Evolutionary conservation across 1,284 basidiomycete species (phyloP).

Genomic region (Ustilago tritici): DNA sequence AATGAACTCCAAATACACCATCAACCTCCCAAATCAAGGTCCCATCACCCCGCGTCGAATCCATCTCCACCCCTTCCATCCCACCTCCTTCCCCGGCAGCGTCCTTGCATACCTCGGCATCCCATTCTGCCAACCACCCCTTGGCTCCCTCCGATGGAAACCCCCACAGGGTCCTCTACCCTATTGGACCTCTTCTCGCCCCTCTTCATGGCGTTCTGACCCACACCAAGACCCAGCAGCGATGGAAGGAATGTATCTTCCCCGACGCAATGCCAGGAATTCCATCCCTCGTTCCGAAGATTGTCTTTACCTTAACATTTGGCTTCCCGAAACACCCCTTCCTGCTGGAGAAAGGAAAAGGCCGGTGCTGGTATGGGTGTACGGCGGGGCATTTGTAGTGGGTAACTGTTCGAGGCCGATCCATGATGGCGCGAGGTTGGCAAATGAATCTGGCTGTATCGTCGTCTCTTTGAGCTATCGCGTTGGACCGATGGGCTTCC

Average conservation of each 20-base stretch:
- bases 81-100: slow-evolving; percentile 12
- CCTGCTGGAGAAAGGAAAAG: slow-evolving; percentile 46
- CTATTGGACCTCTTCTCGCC: slow-evolving; percentile 17
- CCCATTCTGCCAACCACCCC: slow-evolving; percentile 77
- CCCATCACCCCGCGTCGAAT: slow-evolving; percentile 43
- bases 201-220: slow-evolving; percentile 38
- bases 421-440: slow-evolving; percentile 35
- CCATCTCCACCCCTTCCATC: slow-evolving; percentile 29
- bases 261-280: slow-evolving; percentile 27
- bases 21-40: slow-evolving; percentile 44
- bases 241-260: slow-evolving; percentile 42
- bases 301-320: slow-evolving; percentile 73
- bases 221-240: slow-evolving; percentile 43
- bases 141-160: slow-evolving; percentile 75
- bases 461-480: slow-evolving; percentile 73
- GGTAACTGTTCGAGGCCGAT: slow-evolving; percentile 54
- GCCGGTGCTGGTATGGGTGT: slow-evolving; percentile 73
- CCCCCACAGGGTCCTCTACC: slow-evolving; percentile 71
- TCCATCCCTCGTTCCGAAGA: slow-evolving; percentile 72
- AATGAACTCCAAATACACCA: slow-evolving; percentile 19
- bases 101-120: slow-evolving; percentile 77
- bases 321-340: slow-evolving; percentile 21
- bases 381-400: slow-evolving; percentile 73
- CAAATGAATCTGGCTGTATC: slow-evolving; percentile 66
- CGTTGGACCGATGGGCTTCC: slow-evolving; percentile 72